phyloP scores from a whole-genome alignment of 768 basidiomycete species.

The Termitomyces sp. region DNA sequence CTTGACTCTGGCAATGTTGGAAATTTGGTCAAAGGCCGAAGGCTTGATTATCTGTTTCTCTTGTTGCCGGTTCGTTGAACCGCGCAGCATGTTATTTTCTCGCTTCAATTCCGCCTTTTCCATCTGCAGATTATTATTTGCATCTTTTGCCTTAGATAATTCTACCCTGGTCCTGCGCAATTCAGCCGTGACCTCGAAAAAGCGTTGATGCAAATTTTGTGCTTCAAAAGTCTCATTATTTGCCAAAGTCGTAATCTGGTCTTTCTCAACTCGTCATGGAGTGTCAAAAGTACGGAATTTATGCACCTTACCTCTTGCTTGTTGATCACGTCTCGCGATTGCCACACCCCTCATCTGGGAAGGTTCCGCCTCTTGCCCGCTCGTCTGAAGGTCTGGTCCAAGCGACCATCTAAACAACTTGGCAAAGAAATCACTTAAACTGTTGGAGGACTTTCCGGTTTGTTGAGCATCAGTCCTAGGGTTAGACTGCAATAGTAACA shows the following conservation, averaged over 20 bases:
- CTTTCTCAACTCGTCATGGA: neutral
- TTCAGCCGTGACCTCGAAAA: neutral
- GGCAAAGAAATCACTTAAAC: neutral
- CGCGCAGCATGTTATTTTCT: neutral
- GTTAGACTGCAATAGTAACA: neutral
- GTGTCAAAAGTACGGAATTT: neutral
- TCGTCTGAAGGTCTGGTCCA: neutral
- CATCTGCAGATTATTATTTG: neutral
- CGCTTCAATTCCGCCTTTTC: neutral
- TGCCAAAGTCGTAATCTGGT: neutral
- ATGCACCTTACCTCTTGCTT: neutral
- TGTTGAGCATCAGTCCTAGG: neutral
- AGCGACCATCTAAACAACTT: neutral
- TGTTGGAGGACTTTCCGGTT: neutral
- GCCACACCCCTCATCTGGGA: neutral
- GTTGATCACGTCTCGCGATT: neutral
- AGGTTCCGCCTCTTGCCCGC: neutral
- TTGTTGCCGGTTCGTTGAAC: neutral
- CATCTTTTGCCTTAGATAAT: neutral
- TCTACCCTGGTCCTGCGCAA: neutral
- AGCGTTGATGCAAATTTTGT: neutral
- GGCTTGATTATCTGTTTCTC: neutral
- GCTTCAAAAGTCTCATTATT: too few species aligned
- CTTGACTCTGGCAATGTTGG: neutral
- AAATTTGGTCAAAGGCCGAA: neutral